Evolutionary conservation across 495 filamentous ascomycete genomes (phyloP).

Genomic region (Chaetomium cochliodes): DNA sequence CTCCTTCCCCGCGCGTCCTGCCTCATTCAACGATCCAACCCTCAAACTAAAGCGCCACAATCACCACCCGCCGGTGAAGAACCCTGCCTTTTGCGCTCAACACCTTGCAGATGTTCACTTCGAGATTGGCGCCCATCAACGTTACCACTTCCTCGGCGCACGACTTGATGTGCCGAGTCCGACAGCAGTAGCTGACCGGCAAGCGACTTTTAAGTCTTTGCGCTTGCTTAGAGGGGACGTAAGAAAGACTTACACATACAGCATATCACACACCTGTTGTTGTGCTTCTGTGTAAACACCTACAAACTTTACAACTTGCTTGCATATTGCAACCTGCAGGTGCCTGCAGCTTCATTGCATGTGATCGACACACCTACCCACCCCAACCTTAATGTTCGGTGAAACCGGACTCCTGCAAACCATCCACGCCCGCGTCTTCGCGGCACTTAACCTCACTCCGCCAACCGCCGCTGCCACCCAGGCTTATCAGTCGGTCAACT

Average conservation of each 20-base stretch:
- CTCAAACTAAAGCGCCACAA: background rate
- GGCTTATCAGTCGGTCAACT: slow-evolving; percentile 13
- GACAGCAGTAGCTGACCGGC: slow-evolving; percentile 39
- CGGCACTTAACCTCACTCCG: slow-evolving; percentile 9
- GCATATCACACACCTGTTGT: slow-evolving; percentile 8
- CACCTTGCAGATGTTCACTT: slow-evolving; percentile 27
- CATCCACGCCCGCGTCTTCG: slow-evolving; percentile 9
- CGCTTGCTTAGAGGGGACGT: slow-evolving; percentile 52
- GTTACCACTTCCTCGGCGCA: slow-evolving; percentile 31
- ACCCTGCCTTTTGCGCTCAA: background rate
- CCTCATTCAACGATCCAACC: background rate
- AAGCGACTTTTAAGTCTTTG: slow-evolving; percentile 64
- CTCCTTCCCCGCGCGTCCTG: background rate
- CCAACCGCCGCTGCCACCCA: slow-evolving; percentile 15
- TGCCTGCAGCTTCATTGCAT: background rate
- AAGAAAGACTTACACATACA: slow-evolving; percentile 53
- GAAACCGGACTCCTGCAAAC: slow-evolving; percentile 3
- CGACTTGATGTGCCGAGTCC: slow-evolving; percentile 36
- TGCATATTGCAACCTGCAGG: too few relatives aligned
- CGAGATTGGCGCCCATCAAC: slow-evolving; percentile 23
- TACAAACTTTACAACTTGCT: background rate
- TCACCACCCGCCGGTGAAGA: background rate
- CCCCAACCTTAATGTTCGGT: slow-evolving; percentile 7
- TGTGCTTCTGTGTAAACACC: slow-evolving; percentile 14
- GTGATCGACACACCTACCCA: background rate